Conservation (phyloP, 108 stramenopile species). For the Pseudonitzschia multistriata region DNA sequence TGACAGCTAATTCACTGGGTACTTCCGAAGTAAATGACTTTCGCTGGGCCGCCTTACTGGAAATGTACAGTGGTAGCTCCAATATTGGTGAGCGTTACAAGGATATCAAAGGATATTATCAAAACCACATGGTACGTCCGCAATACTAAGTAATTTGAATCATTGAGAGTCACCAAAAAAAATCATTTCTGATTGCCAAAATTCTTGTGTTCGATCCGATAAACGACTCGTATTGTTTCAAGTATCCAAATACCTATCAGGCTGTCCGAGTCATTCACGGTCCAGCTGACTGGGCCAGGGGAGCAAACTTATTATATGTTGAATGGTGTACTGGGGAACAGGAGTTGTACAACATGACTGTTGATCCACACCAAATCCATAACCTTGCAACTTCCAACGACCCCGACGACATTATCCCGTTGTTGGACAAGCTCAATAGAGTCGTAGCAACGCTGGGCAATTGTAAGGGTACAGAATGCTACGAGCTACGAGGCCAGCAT, state of each 20-base stretch:
- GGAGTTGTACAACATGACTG: conserved; percentile 12
- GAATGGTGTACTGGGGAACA: conserved; percentile 16
- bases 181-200: not conserved
- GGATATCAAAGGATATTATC: not conserved
- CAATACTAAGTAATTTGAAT: too few relatives aligned
- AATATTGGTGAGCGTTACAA: conserved; percentile 3
- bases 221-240: not conserved
- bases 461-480: conserved; percentile 9
- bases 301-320: conserved; percentile 3
- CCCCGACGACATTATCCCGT: not conserved
- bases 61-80: conserved; percentile 8
- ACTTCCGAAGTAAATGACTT: not conserved
- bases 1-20: not conserved
- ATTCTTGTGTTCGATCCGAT: not conserved
- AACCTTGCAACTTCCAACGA: not conserved
- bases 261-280: conserved; percentile 3
- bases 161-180: too few relatives aligned
- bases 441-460: not conserved
- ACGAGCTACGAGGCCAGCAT: not conserved
- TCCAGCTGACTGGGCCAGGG: not conserved
- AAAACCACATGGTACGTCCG: conserved; percentile 11
- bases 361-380: conserved; percentile 3
- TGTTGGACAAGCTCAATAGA: conserved; percentile 1
- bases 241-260: conserved; percentile 18
- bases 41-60: conserved; percentile 7